Base-by-base conservation (phyloP, 352 stramenopile species). In the Phytophthora ramorum region DNA sequence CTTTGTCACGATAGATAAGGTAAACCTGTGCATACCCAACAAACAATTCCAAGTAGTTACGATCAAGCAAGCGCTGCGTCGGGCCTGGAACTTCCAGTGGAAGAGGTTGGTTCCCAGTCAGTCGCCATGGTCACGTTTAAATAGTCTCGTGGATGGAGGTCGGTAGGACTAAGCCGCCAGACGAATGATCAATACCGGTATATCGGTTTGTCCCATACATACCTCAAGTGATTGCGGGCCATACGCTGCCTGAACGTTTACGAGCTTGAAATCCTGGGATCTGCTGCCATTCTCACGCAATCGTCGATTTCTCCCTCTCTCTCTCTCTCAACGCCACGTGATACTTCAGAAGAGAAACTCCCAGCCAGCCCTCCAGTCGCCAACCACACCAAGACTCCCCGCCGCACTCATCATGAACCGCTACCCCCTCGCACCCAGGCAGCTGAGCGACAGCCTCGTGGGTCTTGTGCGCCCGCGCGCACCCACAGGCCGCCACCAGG, bases 251-350 rank as follows among this genome's bases (percentile, higher is more conserved):
- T 5, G 24, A 28, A 28, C 32, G 48, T 58, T 68, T 68, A 68
- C 60, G n/a, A n/a, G 44, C 51, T 26, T 17, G 10, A 32, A 35
- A 48, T 58, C 51, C 34, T 38, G 12, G 7, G 60, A 63, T 58
- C 17, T 63, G 53, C 30, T 51, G n/a, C 26, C 9, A 52, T 40
- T 50, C 28, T 53, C 58, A 55, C 48, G 49, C 49, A 34, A 57
- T 68, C 51, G 37, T 28, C 24, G 37, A 61, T 56, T 52, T n/a
- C n/a, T n/a, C n/a, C n/a, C n/a, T n/a, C n/a, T 20, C 22, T 2
- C 2, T 28, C 46, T 58, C 17, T 52, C 48, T 66, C 63, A 71
- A 66, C 43, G 43, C 59, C 59, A 61, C 59, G 41, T 61, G 59
- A 67, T 67, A 61, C 40, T 50, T 49, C 44, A 71, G 9, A 54